Evolutionary conservation across 306 rosid species (phyloP), one percentile per base, ranked within the genome.

Genomic region (Vachellia pachyceras): DNA sequence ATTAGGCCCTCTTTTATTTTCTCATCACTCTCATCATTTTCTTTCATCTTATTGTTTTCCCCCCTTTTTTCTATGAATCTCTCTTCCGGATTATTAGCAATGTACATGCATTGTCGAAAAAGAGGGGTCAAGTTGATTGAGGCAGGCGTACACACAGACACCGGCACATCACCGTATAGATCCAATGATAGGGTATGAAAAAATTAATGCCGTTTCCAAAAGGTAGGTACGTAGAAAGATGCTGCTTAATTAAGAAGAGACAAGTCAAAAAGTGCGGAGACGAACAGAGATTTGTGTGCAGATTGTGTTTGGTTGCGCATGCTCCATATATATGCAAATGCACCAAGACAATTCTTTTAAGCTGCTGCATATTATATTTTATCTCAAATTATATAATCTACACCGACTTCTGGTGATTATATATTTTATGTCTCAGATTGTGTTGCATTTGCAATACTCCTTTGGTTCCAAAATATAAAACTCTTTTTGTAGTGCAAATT

Each of bases 261-360:
- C 15, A 13, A 58, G 76, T 54, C 79, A 78, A 77, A 64, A 50
- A 49, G 23, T 49, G 20, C 45, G 6, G 47, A 77, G 47, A 67
- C 73, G 15, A 14, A 5, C 58, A 50, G 20, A 50, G 75, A 85
- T 77, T 67, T 81, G 74, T 14, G 22, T 14, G n/a, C 22, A 77
- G 70, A 85, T 58, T 57, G 72, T 64, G 23, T 61, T n/a, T n/a
- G n/a, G n/a, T n/a, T n/a, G n/a, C n/a, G n/a, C n/a, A n/a, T n/a
- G n/a, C n/a, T 36, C 71, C 33, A 29, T 29, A 29, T 29, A 29
- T 76, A 66, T 65, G 82, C 61, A 66, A 77, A 70, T 55, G 70
- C 67, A 81, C 75, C 63, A 25, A 82, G 85, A 78, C 81, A 68
- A 63, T 13, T 67, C 33, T 81, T 77, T 66, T 80, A 73, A 64